Percentiles rank a stretch among this genome's conserved stretches.
Conservation (phyloP, 2,329 filamentous ascomycete genomes). For the Stachybotrys echinatus region DNA sequence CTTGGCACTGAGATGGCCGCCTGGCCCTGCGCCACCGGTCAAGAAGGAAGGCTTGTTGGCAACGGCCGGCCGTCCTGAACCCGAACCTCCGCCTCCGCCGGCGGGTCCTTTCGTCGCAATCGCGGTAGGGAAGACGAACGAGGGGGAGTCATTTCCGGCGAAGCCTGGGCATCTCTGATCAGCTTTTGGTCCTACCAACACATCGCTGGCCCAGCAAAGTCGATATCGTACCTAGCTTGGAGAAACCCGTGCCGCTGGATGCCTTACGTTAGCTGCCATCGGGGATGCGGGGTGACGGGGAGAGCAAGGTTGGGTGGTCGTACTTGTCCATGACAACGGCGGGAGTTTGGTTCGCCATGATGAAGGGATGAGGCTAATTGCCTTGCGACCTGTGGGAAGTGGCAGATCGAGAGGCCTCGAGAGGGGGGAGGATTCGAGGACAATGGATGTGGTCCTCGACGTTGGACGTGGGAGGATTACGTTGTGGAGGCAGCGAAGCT, state of each 20-base stretch:
- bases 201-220: slow-evolving; percentile 3
- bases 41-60: slow-evolving; percentile 94
- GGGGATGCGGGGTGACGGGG: slow-evolving; percentile 20
- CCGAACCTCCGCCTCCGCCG: slow-evolving; percentile 66
- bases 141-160: slow-evolving; percentile 97
- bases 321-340: slow-evolving; percentile 99
- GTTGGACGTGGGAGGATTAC: not conserved
- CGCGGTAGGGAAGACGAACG: slow-evolving; percentile 97
- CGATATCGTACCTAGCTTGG: slow-evolving; percentile 77
- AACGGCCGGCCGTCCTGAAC: slow-evolving; percentile 83
- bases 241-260: slow-evolving; percentile 94
- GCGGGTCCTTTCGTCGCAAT: slow-evolving; percentile 88
- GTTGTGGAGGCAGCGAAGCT: not conserved
- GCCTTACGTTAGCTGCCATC: slow-evolving; percentile 25
- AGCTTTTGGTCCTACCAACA: slow-evolving; percentile 12
- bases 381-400: slow-evolving; percentile 11
- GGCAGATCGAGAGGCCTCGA: slow-evolving; percentile 6
- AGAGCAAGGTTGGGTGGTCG: slow-evolving; percentile 39
- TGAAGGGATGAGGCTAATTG: slow-evolving; percentile 16
- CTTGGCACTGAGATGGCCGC: slow-evolving; percentile 82
- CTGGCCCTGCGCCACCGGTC: slow-evolving; percentile 79
- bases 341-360: slow-evolving; percentile 95
- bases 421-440: slow-evolving; percentile 5
- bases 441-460: slow-evolving; percentile 6
- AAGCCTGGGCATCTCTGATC: slow-evolving; percentile 60